phyloP scores from a whole-genome alignment of 352 stramenopile species.

The Phytophthora boehmeriae region DNA sequence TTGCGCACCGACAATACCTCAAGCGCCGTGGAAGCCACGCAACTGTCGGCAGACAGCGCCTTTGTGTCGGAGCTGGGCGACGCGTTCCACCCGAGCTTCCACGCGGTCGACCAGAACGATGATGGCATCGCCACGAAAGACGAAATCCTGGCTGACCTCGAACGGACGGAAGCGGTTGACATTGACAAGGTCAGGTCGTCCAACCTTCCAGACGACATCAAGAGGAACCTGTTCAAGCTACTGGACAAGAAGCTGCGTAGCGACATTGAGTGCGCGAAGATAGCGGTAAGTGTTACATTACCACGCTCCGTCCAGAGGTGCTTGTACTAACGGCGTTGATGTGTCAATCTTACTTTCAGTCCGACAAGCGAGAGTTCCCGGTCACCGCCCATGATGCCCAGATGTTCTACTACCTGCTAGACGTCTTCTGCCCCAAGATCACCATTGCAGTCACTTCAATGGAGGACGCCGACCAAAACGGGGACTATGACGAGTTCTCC shows the following conservation, averaged over 20 bases:
- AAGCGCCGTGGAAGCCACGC: conserved; percentile 4
- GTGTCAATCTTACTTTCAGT: conserved; percentile 17
- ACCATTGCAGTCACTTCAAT: conserved; percentile 28
- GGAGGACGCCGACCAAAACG: conserved; percentile 6
- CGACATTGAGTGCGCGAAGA: conserved; percentile 19
- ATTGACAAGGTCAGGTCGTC: conserved; percentile 30
- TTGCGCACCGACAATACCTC: conserved; percentile 9
- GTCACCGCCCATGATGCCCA: conserved; percentile 33
- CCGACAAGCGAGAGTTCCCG: conserved; percentile 31
- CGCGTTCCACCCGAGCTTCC: conserved; percentile 44
- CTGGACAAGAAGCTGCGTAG: conserved; percentile 24
- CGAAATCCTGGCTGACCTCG: conserved; percentile 46
- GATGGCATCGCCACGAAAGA: conserved; percentile 39
- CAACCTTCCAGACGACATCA: conserved; percentile 40
- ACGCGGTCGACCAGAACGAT: conserved; percentile 39
- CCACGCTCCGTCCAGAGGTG: not conserved
- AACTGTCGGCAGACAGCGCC: conserved; percentile 23
- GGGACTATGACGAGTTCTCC: not conserved
- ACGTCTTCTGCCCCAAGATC: conserved; percentile 40
- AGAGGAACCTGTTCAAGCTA: conserved; percentile 34
- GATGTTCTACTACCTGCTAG: conserved; percentile 43
- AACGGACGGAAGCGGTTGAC: conserved; percentile 29
- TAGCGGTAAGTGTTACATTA: conserved; percentile 9
- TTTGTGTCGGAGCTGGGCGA: conserved; percentile 44
- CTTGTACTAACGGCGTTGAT: conserved; percentile 9